phyloP scores from a whole-genome alignment of 2,329 filamentous ascomycete species.

The Diaporthe batatas region DNA sequence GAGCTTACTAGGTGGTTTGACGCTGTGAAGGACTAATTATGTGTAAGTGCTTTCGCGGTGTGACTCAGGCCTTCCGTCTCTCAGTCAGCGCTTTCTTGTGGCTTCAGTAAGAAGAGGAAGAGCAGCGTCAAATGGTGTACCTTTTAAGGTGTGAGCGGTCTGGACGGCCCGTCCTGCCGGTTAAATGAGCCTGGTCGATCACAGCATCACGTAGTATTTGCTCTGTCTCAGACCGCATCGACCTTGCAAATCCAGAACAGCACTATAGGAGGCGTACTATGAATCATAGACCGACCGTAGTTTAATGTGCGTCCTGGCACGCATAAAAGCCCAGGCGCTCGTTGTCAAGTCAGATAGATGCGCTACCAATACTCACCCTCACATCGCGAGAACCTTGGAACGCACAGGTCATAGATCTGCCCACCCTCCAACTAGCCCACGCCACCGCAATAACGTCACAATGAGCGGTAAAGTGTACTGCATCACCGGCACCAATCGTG shows the following conservation, averaged over 20 bases:
- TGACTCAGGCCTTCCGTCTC: no score
- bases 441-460: background rate
- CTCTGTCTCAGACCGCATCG: background rate
- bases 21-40: no score
- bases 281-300: background rate
- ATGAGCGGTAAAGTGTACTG: constrained; percentile 50
- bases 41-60: no score
- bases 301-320: background rate
- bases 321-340: background rate
- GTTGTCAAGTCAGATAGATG: background rate
- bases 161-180: constrained; percentile 11
- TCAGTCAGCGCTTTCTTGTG: no score
- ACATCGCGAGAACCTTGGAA: background rate
- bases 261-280: constrained; percentile 11
- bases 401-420: background rate
- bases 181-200: background rate
- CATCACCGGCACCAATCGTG: constrained; percentile 51
- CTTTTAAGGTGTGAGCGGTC: background rate
- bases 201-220: background rate
- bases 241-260: background rate
- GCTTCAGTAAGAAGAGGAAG: no score
- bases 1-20: no score
- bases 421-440: background rate
- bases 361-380: background rate
- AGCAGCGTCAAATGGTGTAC: no score